Base-by-base conservation (phyloP, 495 filamentous ascomycete genomes). In the Hypoxylon crocopeplum region DNA sequence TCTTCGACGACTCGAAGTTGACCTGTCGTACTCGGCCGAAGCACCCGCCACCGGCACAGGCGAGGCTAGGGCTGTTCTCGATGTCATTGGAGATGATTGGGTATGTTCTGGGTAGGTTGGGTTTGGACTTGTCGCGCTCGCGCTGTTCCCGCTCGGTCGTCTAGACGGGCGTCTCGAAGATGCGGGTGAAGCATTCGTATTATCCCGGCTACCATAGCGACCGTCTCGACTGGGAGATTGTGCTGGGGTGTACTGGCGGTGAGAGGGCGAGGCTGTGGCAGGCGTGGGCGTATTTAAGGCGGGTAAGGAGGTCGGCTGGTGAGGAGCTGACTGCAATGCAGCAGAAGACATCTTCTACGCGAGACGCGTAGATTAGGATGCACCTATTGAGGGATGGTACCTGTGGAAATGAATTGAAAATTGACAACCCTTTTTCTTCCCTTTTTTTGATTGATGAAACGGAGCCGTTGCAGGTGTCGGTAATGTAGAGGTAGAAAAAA, bases 71-170 rank as follows among this genome's bases (percentile, higher is more conserved):
- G 79, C 68, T 24, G 71, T 75, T 70, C 71, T 77, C 69, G 69
- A 79, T 61, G 71, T 76, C 71, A 80, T 78, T 47, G 74, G 75
- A 21, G 79, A 75, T 52, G 75, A 68, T 72, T 79, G 68, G 69
- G 72, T 17, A 49, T 72, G 64, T 52, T 67, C 66, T 54, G 62
- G 12, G 56, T 68, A 68, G 67, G 64, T 19, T 34, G 63, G 49
- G 51, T 58, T 52, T 54, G 68, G 67, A 48, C 68, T 66, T 68
- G 51, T 48, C 3, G 55, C 48, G 46, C 25, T 62, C 17, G 78
- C 77, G 62, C 77, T 78, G 79, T 83, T 84, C 59, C 74, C 76
- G 65, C 79, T 82, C 46, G 79, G 78, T 61, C 80, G 69, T 59
- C 73, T 78, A 21, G 82, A 79, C 24, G 81, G 73, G 33, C 75